Base-by-base conservation (phyloP, 2,329 filamentous ascomycete species). In the Aureobasidium sp. region DNA sequence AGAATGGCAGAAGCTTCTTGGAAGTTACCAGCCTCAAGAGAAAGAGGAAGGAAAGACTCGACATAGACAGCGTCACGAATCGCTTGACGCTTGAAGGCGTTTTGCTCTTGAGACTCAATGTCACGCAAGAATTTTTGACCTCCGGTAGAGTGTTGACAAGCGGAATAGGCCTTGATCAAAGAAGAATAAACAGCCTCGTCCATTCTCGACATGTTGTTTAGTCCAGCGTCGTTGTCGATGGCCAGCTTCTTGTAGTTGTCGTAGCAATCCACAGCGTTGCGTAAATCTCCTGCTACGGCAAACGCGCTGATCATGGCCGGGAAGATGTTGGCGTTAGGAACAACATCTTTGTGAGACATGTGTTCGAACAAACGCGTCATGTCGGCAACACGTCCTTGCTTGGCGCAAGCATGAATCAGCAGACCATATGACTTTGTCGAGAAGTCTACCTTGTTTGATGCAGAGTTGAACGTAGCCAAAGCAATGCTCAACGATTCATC, bases 291-390 rank as follows among this genome's bases (percentile, higher is more conserved):
- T 10, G 79, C 80, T 37, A 80, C 79, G 56, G 88, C 88, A 65
- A 95, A 97, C 0, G 90, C 90, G n/a, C 86, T 84, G 67, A 98
- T 96, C 88, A 98, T 95, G 16, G 85, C 80, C 1, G 90, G 86
- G 71, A 95, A 97, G 49, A 91, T 88, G 40, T 85, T 82, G 5
- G 89, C 85, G 55, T 85, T 83, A 0, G 91, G 88, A 14, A 81
- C 79, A 19, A 88, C 80, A 54, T 83, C 83, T 61, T 80, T 83
- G 30, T 79, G 73, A 68, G 95, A 89, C 90, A 97, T 94, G 68
- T 97, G 89, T 59, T 88, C 85, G 63, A 91, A 95, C 17, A 97
- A 79, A 55, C 84, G 83, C 29, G 94, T 82, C 90, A 98, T 97
- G 57, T 95, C 88, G 39, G 86, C 81, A 8, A 95, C 79, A 35